These are phyloP conservation scores for Hibiscus syriacus DNA, from an alignment of 345 rosid species.

Conservation along the genomic window DNA sequence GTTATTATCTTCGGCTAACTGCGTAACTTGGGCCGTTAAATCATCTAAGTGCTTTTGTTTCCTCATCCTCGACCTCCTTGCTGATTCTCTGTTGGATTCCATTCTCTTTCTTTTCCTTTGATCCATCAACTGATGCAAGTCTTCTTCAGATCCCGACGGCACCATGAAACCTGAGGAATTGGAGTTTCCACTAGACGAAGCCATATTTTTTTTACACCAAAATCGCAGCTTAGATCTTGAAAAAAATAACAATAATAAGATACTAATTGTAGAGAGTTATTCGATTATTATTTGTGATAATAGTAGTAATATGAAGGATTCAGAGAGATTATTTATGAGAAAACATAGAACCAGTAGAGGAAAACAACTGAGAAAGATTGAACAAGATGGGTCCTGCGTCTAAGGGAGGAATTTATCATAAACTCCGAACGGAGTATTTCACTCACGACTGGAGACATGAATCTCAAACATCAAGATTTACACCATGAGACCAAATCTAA, in stretches of 20 bases:
- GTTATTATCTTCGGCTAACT: slow-evolving; percentile 33
- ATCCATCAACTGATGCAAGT: slow-evolving; percentile 34
- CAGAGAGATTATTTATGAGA: slow-evolving; percentile 29
- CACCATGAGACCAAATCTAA: slow-evolving; percentile 7
- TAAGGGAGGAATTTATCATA: slow-evolving; percentile 53
- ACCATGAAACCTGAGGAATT: slow-evolving; percentile 25
- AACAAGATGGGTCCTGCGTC: slow-evolving; percentile 77
- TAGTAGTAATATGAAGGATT: background rate
- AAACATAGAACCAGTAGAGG: slow-evolving; percentile 71
- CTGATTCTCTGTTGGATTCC: slow-evolving; percentile 69
- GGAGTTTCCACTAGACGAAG: slow-evolving; percentile 46
- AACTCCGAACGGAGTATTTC: slow-evolving; percentile 63
- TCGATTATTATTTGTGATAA: background rate
- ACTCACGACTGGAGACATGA: slow-evolving; percentile 70
- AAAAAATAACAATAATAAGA: background rate
- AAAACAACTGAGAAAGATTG: slow-evolving; percentile 83
- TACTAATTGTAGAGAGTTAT: background rate
- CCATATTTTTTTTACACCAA: slow-evolving; percentile 26
- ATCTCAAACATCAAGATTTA: slow-evolving; percentile 39
- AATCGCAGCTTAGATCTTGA: background rate
- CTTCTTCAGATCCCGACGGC: slow-evolving; percentile 39
- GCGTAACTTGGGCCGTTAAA: slow-evolving; percentile 27
- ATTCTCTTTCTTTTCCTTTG: slow-evolving; percentile 63
- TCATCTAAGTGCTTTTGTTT: slow-evolving; percentile 62
- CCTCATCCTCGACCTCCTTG: slow-evolving; percentile 59